phyloP scores from a whole-genome alignment of 208 protist genomes.

The Leishmania guyanensis region DNA sequence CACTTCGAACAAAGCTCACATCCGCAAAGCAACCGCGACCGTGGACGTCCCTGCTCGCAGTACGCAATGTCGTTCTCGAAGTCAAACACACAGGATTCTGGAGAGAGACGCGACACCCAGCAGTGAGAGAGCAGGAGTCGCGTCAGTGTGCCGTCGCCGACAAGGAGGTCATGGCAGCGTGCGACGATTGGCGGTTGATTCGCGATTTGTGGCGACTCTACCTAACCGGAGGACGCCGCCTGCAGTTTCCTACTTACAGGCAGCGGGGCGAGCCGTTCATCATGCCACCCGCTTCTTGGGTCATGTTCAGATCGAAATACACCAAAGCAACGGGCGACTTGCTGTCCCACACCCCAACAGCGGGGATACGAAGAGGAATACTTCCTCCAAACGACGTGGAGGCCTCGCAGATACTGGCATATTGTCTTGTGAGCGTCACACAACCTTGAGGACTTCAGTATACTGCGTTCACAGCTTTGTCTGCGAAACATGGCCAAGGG shows the following conservation, averaged over 20 bases:
- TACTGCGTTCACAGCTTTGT: not conserved
- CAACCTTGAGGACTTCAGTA: not conserved
- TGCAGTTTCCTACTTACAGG: not conserved
- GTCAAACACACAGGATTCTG: conserved; percentile 4
- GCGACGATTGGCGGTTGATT: not conserved
- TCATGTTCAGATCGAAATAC: not conserved
- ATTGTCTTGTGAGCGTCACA: not conserved
- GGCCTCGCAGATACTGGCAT: not conserved
- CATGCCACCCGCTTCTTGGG: not conserved
- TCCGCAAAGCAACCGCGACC: not conserved
- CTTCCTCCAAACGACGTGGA: not conserved
- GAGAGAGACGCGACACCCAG: conserved; percentile 6
- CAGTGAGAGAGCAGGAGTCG: not conserved
- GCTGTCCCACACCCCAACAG: not conserved
- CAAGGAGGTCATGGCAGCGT: not conserved
- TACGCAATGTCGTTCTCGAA: not conserved
- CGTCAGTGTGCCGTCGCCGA: not conserved
- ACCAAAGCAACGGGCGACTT: not conserved
- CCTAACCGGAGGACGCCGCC: not conserved
- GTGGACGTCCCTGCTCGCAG: not conserved
- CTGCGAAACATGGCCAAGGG: not conserved
- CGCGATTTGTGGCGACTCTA: not conserved
- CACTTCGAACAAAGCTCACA: not conserved
- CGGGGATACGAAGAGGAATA: conserved; percentile 1
- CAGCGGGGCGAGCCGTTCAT: not conserved